Percentiles rank a stretch among this genome's conserved stretches.
These are phyloP conservation scores for Vigna mungo DNA, from an alignment of 306 rosid species.

Conservation along the genomic window DNA sequence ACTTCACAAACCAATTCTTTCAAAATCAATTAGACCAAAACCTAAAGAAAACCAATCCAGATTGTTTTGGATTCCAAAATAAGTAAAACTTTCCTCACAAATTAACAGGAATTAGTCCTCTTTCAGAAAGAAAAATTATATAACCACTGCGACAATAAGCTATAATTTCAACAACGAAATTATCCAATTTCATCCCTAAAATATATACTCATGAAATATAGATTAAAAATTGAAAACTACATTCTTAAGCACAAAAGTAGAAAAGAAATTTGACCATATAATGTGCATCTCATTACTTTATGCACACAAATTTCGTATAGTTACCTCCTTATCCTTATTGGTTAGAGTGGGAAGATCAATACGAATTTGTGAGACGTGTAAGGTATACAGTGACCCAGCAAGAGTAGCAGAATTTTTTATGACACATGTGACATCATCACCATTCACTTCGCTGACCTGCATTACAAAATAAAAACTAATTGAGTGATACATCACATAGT, in stretches of 20 bases:
- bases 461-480: slow-evolving; percentile 24
- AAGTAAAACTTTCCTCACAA: slow-evolving; percentile 1
- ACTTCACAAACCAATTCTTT: neutral
- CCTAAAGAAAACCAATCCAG: neutral
- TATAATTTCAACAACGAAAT: slow-evolving; percentile 14
- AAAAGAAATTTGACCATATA: slow-evolving; percentile 2
- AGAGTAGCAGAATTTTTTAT: slow-evolving; percentile 85
- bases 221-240: neutral
- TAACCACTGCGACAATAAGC: neutral
- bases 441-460: slow-evolving; percentile 78
- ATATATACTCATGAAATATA: neutral
- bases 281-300: slow-evolving; percentile 17
- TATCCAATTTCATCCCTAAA: slow-evolving; percentile 11
- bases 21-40: neutral
- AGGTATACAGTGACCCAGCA: slow-evolving; percentile 81
- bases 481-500: neutral
- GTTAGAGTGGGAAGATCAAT: slow-evolving; percentile 83
- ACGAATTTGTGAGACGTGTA: slow-evolving; percentile 81
- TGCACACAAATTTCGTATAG: slow-evolving; percentile 4
- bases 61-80: neutral
- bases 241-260: slow-evolving; percentile 1
- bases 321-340: slow-evolving; percentile 76
- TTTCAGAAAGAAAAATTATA: neutral
- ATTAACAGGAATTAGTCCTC: neutral
- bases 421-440: slow-evolving; percentile 76